phyloP scores from a whole-genome alignment of 805 yeast genomes.

The Danielozyma ontarioensis region DNA sequence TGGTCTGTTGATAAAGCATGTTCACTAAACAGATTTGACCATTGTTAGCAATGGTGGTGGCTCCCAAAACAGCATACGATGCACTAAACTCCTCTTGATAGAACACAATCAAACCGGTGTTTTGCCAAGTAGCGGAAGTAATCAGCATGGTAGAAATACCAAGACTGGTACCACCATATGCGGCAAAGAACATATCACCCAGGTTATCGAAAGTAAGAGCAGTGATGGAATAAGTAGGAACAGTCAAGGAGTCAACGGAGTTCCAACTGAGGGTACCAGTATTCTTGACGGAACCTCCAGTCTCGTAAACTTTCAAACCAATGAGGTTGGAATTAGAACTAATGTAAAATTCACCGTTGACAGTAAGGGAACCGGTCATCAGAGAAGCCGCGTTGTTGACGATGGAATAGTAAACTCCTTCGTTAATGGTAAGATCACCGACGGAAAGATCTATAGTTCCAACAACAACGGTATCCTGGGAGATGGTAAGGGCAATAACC shows the following conservation, averaged over 20 bases:
- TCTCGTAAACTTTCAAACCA: constrained; percentile 9
- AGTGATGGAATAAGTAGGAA: constrained; percentile 9
- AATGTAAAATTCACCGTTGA: constrained; percentile 12
- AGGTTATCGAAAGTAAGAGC: constrained; percentile 9
- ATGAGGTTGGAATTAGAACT: constrained; percentile 6
- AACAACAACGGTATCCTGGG: constrained; percentile 10
- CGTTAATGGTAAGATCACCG: constrained; percentile 6
- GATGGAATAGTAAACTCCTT: constrained; percentile 13
- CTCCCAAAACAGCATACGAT: constrained; percentile 11
- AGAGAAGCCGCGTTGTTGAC: constrained; percentile 7
- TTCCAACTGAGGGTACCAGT: constrained; percentile 16
- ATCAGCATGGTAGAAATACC: constrained; percentile 9
- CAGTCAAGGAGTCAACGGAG: constrained; percentile 6
- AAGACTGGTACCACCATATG: constrained; percentile 4
- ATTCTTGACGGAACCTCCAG: constrained; percentile 11
- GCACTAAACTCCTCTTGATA: constrained; percentile 4
- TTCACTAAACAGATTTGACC: constrained; percentile 25
- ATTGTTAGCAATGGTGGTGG: constrained; percentile 12
- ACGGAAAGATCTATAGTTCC: constrained; percentile 7
- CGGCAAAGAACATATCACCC: constrained; percentile 12
- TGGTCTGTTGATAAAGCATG: constrained; percentile 16
- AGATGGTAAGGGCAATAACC: too few relatives aligned
- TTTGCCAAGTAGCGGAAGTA: constrained; percentile 6
- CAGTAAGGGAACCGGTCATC: constrained; percentile 9
- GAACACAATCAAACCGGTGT: constrained; percentile 10